Evolutionary conservation across 768 basidiomycete genomes (phyloP).

Genomic region (Cystofilobasidium capitatum): DNA sequence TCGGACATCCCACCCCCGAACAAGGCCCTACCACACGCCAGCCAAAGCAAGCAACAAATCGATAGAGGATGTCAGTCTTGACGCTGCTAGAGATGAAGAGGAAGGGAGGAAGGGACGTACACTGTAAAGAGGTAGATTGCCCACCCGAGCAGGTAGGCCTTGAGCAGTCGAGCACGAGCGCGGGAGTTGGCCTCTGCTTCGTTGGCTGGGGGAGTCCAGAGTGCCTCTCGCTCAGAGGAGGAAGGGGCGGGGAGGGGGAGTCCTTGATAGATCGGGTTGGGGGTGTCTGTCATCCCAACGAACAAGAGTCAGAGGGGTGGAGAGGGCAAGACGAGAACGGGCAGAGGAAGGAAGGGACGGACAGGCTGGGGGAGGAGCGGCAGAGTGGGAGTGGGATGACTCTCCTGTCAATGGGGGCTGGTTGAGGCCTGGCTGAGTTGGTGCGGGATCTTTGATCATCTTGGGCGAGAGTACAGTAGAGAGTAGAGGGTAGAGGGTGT

Average conservation of each 20-base stretch:
- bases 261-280: background rate
- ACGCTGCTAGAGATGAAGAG: too few relatives aligned
- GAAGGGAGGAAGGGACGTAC: background rate
- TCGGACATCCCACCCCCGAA: background rate
- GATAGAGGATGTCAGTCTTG: too few relatives aligned
- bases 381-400: background rate
- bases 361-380: background rate
- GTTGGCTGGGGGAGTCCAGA: background rate
- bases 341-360: background rate
- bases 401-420: background rate
- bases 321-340: too few relatives aligned
- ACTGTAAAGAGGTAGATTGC: background rate
- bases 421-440: background rate
- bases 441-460: background rate
- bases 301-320: too few relatives aligned
- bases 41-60: too few relatives aligned
- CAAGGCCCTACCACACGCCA: background rate
- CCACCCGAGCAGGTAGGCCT: background rate
- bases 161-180: background rate
- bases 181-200: background rate
- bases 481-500: background rate
- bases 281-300: too few relatives aligned
- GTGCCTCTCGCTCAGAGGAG: background rate
- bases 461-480: too few relatives aligned
- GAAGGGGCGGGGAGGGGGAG: background rate